phyloP scores from a whole-genome alignment of 768 basidiomycete genomes.

The Stropharia rugosoannulata region DNA sequence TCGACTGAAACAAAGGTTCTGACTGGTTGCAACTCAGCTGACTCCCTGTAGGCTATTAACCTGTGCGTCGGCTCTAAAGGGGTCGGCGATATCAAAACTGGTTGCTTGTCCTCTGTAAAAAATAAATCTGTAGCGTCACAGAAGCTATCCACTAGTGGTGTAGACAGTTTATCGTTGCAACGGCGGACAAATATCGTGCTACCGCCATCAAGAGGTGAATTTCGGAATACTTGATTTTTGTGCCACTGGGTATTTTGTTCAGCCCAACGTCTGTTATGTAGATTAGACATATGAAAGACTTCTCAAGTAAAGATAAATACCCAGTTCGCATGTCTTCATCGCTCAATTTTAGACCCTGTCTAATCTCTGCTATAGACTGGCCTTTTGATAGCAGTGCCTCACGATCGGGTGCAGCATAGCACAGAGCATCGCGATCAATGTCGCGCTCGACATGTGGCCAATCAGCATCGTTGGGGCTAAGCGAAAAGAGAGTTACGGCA shows the following conservation, averaged over 20 bases:
- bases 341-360: conserved; percentile 29
- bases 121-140: too few species aligned
- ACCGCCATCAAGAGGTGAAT: background rate
- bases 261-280: conserved; percentile 31
- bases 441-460: conserved; percentile 24
- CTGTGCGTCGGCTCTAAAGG: conserved; percentile 36
- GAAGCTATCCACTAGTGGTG: too few species aligned
- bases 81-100: conserved; percentile 31
- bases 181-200: too few species aligned
- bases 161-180: too few species aligned
- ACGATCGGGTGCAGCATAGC: conserved; percentile 34
- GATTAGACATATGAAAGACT: background rate
- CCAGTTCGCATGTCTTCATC: conserved; percentile 19
- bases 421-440: conserved; percentile 23
- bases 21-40: background rate
- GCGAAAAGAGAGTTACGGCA: background rate
- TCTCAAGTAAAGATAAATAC: conserved; percentile 4
- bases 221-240: conserved; percentile 5
- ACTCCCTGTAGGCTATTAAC: conserved; percentile 9
- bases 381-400: conserved; percentile 26
- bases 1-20: conserved; percentile 23
- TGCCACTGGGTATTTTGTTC: conserved; percentile 22
- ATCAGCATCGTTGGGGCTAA: conserved; percentile 7
- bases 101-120: too few species aligned
- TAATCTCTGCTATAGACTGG: conserved; percentile 26